phyloP scores from a whole-genome alignment of 176 grass and related monocot species.

The Sorghum bicolor region DNA sequence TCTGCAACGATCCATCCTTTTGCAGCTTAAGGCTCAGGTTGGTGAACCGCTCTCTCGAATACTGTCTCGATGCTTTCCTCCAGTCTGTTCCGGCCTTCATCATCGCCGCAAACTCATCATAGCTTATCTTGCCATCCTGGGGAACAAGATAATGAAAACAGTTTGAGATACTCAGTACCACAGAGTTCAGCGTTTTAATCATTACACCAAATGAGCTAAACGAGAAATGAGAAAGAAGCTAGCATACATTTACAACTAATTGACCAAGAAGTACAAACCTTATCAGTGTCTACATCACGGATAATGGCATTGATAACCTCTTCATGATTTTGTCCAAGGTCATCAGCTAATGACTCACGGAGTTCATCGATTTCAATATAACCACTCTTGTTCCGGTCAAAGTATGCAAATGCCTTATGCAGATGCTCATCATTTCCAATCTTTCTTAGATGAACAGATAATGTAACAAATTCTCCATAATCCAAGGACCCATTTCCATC shows the following conservation, averaged over 20 bases:
- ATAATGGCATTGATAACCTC: slow-evolving; percentile 92
- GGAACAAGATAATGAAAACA: slow-evolving; percentile 18
- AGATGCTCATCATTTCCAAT: slow-evolving; percentile 80
- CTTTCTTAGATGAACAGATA: slow-evolving; percentile 81
- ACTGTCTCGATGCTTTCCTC: slow-evolving; percentile 93
- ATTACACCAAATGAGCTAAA: background rate
- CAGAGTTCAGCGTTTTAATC: background rate
- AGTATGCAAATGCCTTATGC: slow-evolving; percentile 84
- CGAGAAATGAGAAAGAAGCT: slow-evolving; percentile 3
- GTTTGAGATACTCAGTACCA: background rate
- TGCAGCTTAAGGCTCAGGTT: slow-evolving; percentile 84
- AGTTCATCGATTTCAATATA: slow-evolving; percentile 92
- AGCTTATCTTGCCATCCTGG: slow-evolving; percentile 95
- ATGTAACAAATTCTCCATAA: slow-evolving; percentile 81
- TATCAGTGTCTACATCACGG: slow-evolving; percentile 80
- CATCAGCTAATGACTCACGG: slow-evolving; percentile 55
- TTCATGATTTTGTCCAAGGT: slow-evolving; percentile 69
- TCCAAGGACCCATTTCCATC: slow-evolving; percentile 81
- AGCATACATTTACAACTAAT: background rate
- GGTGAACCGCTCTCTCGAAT: slow-evolving; percentile 79
- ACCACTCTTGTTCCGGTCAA: slow-evolving; percentile 75
- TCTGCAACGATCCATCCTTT: slow-evolving; percentile 77
- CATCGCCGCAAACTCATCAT: slow-evolving; percentile 83
- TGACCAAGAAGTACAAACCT: slow-evolving; percentile 41
- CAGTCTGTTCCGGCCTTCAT: slow-evolving; percentile 97